A percentile compares a stretch with the other conserved stretches of the same genome.
These are phyloP conservation scores for Botryotinia calthae DNA, from an alignment of 2,329 filamentous ascomycete genomes.

Conservation along the genomic window DNA sequence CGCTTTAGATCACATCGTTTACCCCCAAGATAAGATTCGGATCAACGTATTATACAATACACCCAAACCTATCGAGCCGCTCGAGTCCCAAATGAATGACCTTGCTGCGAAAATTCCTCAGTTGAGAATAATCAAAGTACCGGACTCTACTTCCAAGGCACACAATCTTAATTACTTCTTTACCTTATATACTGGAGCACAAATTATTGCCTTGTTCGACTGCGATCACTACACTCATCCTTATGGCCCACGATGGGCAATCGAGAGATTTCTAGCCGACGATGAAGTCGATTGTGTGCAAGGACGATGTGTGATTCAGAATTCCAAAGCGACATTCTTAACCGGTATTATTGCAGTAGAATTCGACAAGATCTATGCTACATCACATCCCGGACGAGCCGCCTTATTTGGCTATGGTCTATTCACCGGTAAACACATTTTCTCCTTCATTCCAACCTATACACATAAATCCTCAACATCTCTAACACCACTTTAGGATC, in stretches of 20 bases:
- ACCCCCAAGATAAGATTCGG: slow-evolving; percentile 46
- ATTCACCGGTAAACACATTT: slow-evolving; percentile 41
- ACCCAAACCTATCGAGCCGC: slow-evolving; percentile 45
- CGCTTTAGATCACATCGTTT: slow-evolving; percentile 46
- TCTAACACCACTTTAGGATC: slow-evolving; percentile 33
- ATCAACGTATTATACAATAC: slow-evolving; percentile 51
- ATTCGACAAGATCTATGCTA: slow-evolving; percentile 52
- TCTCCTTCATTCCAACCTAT: background rate
- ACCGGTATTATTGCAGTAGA: slow-evolving; percentile 49
- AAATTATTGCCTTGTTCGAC: slow-evolving; percentile 49
- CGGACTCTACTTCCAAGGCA: slow-evolving; percentile 49
- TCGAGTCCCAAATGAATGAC: slow-evolving; percentile 44
- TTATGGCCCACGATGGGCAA: slow-evolving; percentile 48
- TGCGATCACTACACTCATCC: slow-evolving; percentile 51
- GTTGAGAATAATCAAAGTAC: slow-evolving; percentile 47
- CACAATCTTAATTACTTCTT: slow-evolving; percentile 51
- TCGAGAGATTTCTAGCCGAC: slow-evolving; percentile 46
- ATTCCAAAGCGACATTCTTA: slow-evolving; percentile 44
- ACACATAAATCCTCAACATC: background rate
- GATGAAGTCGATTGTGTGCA: slow-evolving; percentile 48
- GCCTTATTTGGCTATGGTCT: slow-evolving; percentile 49
- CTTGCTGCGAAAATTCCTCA: slow-evolving; percentile 42
- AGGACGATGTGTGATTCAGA: slow-evolving; percentile 50
- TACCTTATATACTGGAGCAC: slow-evolving; percentile 44
- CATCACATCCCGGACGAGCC: slow-evolving; percentile 48